These are phyloP conservation scores for Trichoderma sp. DNA, from an alignment of 2,329 filamentous ascomycete genomes.

Conservation along the genomic window DNA sequence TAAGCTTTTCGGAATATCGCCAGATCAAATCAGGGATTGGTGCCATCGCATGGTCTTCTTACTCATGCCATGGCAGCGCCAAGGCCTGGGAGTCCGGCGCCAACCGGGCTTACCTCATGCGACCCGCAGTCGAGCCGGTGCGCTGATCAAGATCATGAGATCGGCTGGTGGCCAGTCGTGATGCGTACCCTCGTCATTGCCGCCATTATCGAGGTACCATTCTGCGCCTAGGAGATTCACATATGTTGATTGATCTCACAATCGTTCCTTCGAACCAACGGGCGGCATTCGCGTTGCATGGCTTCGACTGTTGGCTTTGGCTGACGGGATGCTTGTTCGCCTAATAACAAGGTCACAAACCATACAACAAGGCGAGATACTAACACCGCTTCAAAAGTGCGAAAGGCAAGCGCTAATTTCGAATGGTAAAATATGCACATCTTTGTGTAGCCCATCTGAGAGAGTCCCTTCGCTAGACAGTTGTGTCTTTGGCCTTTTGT, in stretches of 20 bases:
- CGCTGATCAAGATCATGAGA: constrained; percentile 7
- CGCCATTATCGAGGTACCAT: neutral
- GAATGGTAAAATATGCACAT: neutral
- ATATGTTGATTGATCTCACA: neutral
- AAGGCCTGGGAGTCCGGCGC: constrained; percentile 13
- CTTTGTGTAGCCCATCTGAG: neutral
- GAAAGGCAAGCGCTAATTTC: neutral
- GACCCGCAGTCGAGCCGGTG: constrained; percentile 9
- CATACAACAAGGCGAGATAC: neutral
- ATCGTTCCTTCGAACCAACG: neutral
- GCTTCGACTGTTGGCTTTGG: neutral
- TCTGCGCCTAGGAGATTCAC: neutral
- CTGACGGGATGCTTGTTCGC: neutral
- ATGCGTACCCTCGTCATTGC: neutral
- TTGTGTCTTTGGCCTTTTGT: too few species aligned
- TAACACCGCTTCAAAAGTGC: neutral
- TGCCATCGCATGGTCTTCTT: constrained; percentile 6
- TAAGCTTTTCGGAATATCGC: neutral
- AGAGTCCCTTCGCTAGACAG: neutral
- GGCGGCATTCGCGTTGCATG: neutral
- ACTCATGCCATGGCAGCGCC: constrained; percentile 5
- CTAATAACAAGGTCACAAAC: neutral
- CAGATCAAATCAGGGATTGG: constrained; percentile 15
- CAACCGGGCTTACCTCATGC: constrained; percentile 4
- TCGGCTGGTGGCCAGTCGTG: neutral